Conservation (phyloP, 2,329 filamentous ascomycete species). For the Aureobasidium pullulans region DNA sequence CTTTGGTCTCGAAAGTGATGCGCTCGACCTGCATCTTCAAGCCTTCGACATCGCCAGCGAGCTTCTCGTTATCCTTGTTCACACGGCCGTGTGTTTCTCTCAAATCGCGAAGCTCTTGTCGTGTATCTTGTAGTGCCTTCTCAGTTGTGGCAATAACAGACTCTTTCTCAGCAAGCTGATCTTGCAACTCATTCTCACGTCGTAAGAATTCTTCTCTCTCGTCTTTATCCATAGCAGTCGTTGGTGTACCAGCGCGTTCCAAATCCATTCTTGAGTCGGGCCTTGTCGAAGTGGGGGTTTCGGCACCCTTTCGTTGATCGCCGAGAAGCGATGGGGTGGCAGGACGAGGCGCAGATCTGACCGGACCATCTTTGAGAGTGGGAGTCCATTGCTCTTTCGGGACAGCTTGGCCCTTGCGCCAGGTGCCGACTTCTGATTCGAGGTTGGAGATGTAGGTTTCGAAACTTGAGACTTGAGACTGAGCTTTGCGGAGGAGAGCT, state of each 20-base stretch:
- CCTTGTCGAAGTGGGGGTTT: slow-evolving; percentile 43
- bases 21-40: slow-evolving; percentile 96
- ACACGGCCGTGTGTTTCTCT: slow-evolving; percentile 80
- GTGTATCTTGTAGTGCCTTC: slow-evolving; percentile 70
- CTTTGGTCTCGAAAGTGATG: slow-evolving; percentile 90
- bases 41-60: slow-evolving; percentile 81
- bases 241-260: slow-evolving; percentile 80
- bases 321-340: slow-evolving; percentile 54
- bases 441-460: slow-evolving; percentile 77
- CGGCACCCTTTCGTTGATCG: slow-evolving; percentile 37
- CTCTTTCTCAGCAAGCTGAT: slow-evolving; percentile 91
- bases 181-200: slow-evolving; percentile 93
- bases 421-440: slow-evolving; percentile 76
- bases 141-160: slow-evolving; percentile 71
- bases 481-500: slow-evolving; percentile 82
- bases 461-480: slow-evolving; percentile 81
- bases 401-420: slow-evolving; percentile 82
- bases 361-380: slow-evolving; percentile 46
- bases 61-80: slow-evolving; percentile 82
- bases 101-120: slow-evolving; percentile 76
- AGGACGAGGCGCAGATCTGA: slow-evolving; percentile 44
- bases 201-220: slow-evolving; percentile 93
- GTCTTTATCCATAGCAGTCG: slow-evolving; percentile 84
- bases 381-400: slow-evolving; percentile 84
- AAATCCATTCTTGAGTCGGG: slow-evolving; percentile 59